Evolutionary conservation across 805 yeast species (phyloP), one percentile per base, ranked within the genome.

Genomic region (Hanseniaspora pseudoguilliermondii): DNA sequence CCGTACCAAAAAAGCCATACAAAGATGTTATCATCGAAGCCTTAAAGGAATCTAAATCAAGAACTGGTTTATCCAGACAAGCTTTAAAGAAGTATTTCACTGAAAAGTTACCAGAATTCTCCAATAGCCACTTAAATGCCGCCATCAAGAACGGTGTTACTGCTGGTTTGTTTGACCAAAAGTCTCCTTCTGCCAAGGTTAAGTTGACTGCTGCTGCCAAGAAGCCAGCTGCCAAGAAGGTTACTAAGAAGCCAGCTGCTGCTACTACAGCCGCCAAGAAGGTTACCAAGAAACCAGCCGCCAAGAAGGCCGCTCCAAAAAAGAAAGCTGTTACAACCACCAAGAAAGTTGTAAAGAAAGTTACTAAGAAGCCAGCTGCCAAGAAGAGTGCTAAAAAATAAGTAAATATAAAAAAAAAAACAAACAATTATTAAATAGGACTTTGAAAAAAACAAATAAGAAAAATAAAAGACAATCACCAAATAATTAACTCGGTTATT

Each of bases 131-230:
- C n/a, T 47, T 56, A n/a, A 64, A 64, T 61, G 62, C 76, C 50
- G 93, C 95, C 27, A 74, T 87, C 64, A 82, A 83, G 73, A 83
- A 80, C 68, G 95, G 95, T 61, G 91, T 88, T 58, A 80, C 77
- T 59, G 67, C 80, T n/a, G 91, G 85, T 49, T 84, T 79, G 53
- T 85, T 87, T 61, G 67, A 76, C 47, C 95, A 86, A 72, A 86
- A 87, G 73, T 95, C 95, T 49, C 83, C 95, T 20, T 82, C 91
- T 11, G 95, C 95, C 51, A 88, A 93, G 50, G 81, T 86, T 61
- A 85, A 86, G 71, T 69, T 82, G 59, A 63, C 63, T 54, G 65
- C 65, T 64, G 66, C 67, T 23, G 67, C 68, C 46, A 73, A 72
- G 65, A 68, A 64, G 59, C 57, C 57, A 54, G 47, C 48, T 52